phyloP scores from a whole-genome alignment of 176 grass and related monocot species.

The Miscanthus lutarioriparius region DNA sequence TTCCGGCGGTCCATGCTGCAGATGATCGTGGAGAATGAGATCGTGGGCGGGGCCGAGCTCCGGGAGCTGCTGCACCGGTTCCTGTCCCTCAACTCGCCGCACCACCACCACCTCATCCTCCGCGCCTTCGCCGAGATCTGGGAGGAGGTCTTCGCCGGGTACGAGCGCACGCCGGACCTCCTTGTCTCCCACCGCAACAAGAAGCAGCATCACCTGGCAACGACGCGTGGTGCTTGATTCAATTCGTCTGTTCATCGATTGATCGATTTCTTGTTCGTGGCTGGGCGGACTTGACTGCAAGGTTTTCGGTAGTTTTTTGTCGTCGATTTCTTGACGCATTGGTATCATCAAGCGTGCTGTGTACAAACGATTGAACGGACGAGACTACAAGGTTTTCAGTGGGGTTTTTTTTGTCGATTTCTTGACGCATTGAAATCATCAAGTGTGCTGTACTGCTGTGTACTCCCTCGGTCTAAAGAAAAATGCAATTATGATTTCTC shows the following conservation, averaged over 20 bases:
- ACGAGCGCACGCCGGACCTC: constrained; percentile 48
- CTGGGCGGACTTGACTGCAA: background rate
- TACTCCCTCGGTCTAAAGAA: background rate
- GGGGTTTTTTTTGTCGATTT: background rate
- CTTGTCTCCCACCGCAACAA: constrained; percentile 16
- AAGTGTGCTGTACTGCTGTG: background rate
- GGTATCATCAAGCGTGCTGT: background rate
- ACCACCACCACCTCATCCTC: constrained; percentile 62
- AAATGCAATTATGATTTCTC: background rate
- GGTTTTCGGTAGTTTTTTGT: background rate
- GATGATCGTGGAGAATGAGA: constrained; percentile 92
- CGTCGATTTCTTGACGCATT: background rate
- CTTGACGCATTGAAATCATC: background rate
- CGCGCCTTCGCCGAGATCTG: constrained; percentile 85
- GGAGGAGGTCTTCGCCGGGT: constrained; percentile 71
- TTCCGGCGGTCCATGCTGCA: constrained; percentile 85
- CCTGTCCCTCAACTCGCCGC: constrained; percentile 65
- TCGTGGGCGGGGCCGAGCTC: constrained; percentile 53
- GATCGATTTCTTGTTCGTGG: background rate
- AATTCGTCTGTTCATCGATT: background rate
- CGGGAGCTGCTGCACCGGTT: constrained; percentile 65
- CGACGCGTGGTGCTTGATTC: background rate
- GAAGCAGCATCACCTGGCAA: background rate
- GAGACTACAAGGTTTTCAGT: background rate
- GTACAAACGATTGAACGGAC: background rate